Evolutionary conservation across 1,284 basidiomycete genomes (phyloP), one percentile per base, ranked within the genome.

Genomic region (Sporisorium graminicola): DNA sequence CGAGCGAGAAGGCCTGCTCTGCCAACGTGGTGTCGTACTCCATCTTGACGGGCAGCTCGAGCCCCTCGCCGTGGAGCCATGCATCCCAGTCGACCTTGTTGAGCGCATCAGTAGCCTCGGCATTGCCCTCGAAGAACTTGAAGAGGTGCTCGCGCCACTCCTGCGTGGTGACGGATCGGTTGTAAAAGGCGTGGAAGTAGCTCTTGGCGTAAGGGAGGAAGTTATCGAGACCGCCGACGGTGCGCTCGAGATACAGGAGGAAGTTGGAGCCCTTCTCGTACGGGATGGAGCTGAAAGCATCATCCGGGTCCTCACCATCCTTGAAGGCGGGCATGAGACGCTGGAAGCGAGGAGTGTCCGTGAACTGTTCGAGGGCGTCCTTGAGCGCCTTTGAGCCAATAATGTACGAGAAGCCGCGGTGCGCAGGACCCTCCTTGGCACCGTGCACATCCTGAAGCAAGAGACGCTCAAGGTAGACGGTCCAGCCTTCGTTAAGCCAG

Each of bases 391-490:
- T 93, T 49, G 89, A 86, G 24, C 94, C 94, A 72, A 93, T 91
- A 70, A 93, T 87, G 85, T 89, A 94, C 37, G 90, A 90, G 82
- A 95, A 94, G 14, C 91, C 93, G 37, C 96, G 91, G 65, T 93
- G 91, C 0, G 91, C 90, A 18, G 93, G 82, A 4, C 84, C 84
- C 27, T 81, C 70, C 37, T 81, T 65, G 0, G 91, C 90, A 8
- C 78, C 81, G 82, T 95, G 91, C 1, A 96, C 87, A 56, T 89
- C 88, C 76, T 92, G 88, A 44, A 92, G 90, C 40, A 97, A 88
- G 10, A 97, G 88, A 24, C 95, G 91, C 86, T 99, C 96, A 54
- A 94, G 91, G 84, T 95, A 98, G 0, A 94, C 95, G 35, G 95
- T 97, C 92, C 93, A 97, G 37, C 94, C 88, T 84, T 88, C 81